phyloP scores from a whole-genome alignment of 371 early-diverging fungal genomes.

The Saksenaea vasiformis region DNA sequence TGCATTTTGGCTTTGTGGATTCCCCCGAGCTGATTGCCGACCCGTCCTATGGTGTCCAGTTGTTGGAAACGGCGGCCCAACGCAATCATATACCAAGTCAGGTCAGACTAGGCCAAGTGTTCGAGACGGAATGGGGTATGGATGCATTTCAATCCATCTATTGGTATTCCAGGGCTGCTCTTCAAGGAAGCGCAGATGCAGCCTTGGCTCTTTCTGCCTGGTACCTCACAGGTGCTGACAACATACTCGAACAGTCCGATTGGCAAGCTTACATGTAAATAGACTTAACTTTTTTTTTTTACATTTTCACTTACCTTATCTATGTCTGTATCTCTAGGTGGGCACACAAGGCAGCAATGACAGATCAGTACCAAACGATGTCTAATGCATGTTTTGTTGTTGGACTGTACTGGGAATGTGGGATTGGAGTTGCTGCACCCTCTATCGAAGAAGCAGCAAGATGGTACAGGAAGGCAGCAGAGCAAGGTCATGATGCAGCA shows the following conservation, averaged over 20 bases:
- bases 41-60: constrained; percentile 78
- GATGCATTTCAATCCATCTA: constrained; percentile 82
- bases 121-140: constrained; percentile 87
- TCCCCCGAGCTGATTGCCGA: constrained; percentile 61
- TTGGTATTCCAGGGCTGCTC: constrained; percentile 93
- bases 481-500: constrained; percentile 73
- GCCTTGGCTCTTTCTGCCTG: constrained; percentile 86
- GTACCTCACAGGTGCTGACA: constrained; percentile 86
- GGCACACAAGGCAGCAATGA: constrained; percentile 27
- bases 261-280: constrained; percentile 74
- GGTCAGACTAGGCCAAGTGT: constrained; percentile 87
- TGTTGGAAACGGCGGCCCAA: constrained; percentile 84
- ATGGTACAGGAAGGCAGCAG: constrained; percentile 78
- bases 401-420: constrained; percentile 76
- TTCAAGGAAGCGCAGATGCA: constrained; percentile 78
- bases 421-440: constrained; percentile 61
- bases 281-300: background rate
- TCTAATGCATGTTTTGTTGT: constrained; percentile 85
- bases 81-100: constrained; percentile 90
- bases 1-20: constrained; percentile 62
- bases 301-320: background rate
- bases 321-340: background rate
- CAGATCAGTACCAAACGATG: constrained; percentile 51
- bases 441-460: constrained; percentile 64
- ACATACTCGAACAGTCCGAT: constrained; percentile 75